phyloP scores from a whole-genome alignment of 345 rosid genomes.

The Luvunga scandens region DNA sequence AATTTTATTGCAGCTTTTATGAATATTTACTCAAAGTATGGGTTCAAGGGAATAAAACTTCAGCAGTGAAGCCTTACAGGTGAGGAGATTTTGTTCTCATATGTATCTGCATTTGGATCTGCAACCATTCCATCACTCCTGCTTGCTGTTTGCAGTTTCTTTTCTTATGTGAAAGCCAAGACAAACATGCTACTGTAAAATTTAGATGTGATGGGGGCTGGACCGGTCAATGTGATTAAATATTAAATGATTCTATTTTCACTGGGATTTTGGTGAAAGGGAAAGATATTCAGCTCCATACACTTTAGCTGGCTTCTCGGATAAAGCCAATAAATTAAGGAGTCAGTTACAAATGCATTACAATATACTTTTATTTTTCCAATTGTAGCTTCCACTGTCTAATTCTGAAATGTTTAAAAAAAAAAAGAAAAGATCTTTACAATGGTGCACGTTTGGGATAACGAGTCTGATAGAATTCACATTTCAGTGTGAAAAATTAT shows the following conservation, averaged over 20 bases:
- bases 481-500: neutral
- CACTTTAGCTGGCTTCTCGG: neutral
- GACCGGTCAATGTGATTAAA: neutral
- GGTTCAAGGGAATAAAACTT: slow-evolving; percentile 95
- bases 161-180: neutral
- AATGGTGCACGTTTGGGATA: neutral
- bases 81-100: slow-evolving; percentile 25
- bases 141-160: neutral
- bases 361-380: neutral
- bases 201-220: neutral
- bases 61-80: slow-evolving; percentile 73
- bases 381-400: neutral
- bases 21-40: slow-evolving; percentile 98
- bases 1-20: slow-evolving; percentile 65
- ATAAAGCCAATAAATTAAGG: neutral
- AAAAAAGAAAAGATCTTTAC: neutral
- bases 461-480: neutral
- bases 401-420: neutral
- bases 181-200: neutral
- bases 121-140: neutral
- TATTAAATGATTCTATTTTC: neutral
- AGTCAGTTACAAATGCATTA: neutral
- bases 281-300: neutral
- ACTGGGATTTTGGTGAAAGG: neutral
- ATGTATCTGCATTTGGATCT: neutral